Evolutionary conservation across 768 basidiomycete genomes (phyloP).

Genomic region (Lentinus brumalis): DNA sequence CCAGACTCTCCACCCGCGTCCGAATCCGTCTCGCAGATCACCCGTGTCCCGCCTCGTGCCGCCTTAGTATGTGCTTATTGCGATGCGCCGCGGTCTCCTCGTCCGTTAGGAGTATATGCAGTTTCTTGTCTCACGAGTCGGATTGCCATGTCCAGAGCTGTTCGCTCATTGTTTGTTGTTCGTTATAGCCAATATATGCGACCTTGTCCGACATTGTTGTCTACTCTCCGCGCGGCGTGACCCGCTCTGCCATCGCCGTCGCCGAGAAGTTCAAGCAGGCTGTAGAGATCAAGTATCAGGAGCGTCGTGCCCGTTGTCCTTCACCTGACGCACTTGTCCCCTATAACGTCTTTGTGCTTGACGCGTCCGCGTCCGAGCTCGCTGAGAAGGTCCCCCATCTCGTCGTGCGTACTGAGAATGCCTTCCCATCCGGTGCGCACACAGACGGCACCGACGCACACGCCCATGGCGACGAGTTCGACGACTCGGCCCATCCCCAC

Average conservation of each 20-base stretch:
- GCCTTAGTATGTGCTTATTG: too few species aligned
- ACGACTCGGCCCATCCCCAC: slow-evolving; percentile 10
- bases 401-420: slow-evolving; percentile 51
- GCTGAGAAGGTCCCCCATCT: slow-evolving; percentile 49
- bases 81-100: background rate
- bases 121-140: background rate
- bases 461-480: slow-evolving; percentile 20
- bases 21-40: background rate
- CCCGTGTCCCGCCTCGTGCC: background rate
- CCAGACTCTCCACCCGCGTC: too few species aligned
- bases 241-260: slow-evolving; percentile 54
- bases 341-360: slow-evolving; percentile 81
- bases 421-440: slow-evolving; percentile 32
- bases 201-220: slow-evolving; percentile 89
- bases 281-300: slow-evolving; percentile 55
- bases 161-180: slow-evolving; percentile 11
- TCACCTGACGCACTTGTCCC: slow-evolving; percentile 40
- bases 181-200: slow-evolving; percentile 72
- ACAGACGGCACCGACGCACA: slow-evolving; percentile 37
- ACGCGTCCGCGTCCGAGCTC: slow-evolving; percentile 52
- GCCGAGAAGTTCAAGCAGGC: slow-evolving; percentile 70
- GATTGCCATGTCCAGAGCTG: background rate
- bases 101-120: background rate
- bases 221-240: slow-evolving; percentile 73
- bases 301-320: slow-evolving; percentile 34